Evolutionary conservation across 768 basidiomycete species (phyloP), one percentile per base, ranked within the genome.

Genomic region (Leccinum subtestaceum): DNA sequence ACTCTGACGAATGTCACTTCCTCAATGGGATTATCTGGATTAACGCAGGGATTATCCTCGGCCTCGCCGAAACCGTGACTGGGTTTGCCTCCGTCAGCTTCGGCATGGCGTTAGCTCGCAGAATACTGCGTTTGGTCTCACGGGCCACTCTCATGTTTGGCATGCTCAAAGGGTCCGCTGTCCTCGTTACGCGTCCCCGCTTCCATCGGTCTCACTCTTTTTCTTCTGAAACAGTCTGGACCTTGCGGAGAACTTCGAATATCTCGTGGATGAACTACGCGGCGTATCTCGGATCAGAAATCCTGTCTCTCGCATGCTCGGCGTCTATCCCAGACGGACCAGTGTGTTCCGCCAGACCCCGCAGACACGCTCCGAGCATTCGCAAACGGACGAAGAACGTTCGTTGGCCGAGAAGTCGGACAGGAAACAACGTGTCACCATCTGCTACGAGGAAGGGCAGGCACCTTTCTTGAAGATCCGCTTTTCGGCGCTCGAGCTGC

Each of bases 21-120:
- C 75, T 86, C 63, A 80, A 78, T 58, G 91, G 90, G 10, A 80
- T 83, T 10, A 82, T 77, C 17, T 92, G 88, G 89, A 77, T 91
- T 48, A 74, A 80, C n/a, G 74, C 67, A 0, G 88, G 83, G 3
- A 67, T 88, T 56, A 81, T 84, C 65, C 66, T 91, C 25, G 87
- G 88, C 10, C 82, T 82, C 3, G 67, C 86, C 50, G 91, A 93
- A 71, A 83, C 81, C 5, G 69, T 84, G 6, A 65, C 86, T 10
- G 91, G 89, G 1, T 91, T 90, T 63, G 79, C 78, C 3, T 72
- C 75, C 13, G 78, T 76, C 27, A 75, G 76, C 8, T 90, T 90
- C 65, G 81, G 77, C 1, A 63, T 80, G 10, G 72, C 77, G 1
- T 62, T 92, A 13, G 76, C 80, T 9, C 78, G 91, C 38, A 81